Conservation (phyloP, 345 rosid genomes). For the Odontarrhena argentea region DNA sequence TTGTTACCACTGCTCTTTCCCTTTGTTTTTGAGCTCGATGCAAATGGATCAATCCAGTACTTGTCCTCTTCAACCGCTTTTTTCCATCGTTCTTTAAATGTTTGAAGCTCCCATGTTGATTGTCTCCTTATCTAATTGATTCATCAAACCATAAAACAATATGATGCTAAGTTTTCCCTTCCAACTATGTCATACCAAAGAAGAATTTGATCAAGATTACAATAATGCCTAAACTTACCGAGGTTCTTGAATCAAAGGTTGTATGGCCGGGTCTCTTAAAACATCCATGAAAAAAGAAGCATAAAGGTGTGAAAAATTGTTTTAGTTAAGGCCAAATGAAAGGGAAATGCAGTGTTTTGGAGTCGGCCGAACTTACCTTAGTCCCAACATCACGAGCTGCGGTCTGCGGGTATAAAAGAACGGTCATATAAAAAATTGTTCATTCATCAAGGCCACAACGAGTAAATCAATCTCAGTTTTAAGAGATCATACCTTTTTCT, state of each 20-base stretch:
- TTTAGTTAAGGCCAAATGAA: slow-evolving; percentile 4
- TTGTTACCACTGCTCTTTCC: slow-evolving; percentile 37
- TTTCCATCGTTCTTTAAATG: slow-evolving; percentile 78
- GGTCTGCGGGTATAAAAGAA: slow-evolving; percentile 6
- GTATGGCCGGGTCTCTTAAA: slow-evolving; percentile 47
- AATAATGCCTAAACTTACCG: slow-evolving; percentile 48
- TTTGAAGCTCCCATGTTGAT: slow-evolving; percentile 81
- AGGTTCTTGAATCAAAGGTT: slow-evolving; percentile 53
- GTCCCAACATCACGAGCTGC: slow-evolving; percentile 15
- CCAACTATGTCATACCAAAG: neutral
- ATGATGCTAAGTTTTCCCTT: neutral
- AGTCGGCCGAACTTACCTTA: slow-evolving; percentile 14
- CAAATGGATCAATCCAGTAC: slow-evolving; percentile 72
- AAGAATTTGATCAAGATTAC: neutral
- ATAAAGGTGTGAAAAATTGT: slow-evolving; percentile 8
- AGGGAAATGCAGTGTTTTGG: neutral
- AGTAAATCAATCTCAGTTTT: neutral
- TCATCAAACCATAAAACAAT: slow-evolving; percentile 18
- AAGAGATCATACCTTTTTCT: slow-evolving; percentile 49
- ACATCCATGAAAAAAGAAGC: neutral
- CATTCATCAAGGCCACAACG: neutral
- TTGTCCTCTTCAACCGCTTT: slow-evolving; percentile 65
- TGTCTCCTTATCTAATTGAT: slow-evolving; percentile 82
- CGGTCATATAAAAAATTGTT: neutral
- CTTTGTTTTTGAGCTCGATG: slow-evolving; percentile 21